Conservation (phyloP, 345 rosid genomes). For the Bruguiera gymnorhiza region DNA sequence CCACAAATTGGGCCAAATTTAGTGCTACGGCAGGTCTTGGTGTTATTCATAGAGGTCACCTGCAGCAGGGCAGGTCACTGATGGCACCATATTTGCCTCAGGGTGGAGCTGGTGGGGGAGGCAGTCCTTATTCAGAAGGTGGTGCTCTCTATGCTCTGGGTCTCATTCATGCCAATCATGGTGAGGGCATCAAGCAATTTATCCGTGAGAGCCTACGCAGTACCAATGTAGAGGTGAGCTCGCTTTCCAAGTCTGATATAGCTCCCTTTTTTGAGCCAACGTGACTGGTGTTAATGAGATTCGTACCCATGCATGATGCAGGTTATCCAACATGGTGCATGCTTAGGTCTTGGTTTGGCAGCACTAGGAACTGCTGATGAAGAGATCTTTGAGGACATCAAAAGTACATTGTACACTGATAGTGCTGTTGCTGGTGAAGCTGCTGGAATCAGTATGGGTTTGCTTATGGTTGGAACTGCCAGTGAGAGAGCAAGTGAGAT, state of each 20-base stretch:
- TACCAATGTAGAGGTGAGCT: conserved; percentile 80
- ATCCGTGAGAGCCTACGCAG: conserved; percentile 89
- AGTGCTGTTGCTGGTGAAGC: conserved; percentile 99
- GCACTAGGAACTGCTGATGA: conserved; percentile 98
- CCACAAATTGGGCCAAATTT: conserved; percentile 99
- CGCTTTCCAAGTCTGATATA: conserved; percentile 6
- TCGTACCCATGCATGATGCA: conserved; percentile 29
- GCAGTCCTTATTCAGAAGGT: conserved; percentile 98
- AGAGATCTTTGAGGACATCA: conserved; percentile 86
- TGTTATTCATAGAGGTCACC: conserved; percentile 95
- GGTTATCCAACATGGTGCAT: conserved; percentile 99
- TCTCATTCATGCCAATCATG: conserved; percentile 98
- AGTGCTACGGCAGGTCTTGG: conserved; percentile 99
- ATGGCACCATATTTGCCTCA: conserved; percentile 99
- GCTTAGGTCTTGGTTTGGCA: conserved; percentile 99
- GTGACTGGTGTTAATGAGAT: not conserved
- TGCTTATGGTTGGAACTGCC: conserved; percentile 98
- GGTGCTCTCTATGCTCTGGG: conserved; percentile 99
- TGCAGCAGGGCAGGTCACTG: conserved; percentile 94
- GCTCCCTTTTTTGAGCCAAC: not conserved
- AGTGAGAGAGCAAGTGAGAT: conserved; percentile 96
- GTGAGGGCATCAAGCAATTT: conserved; percentile 96
- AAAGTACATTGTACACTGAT: conserved; percentile 79
- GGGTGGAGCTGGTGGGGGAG: conserved; percentile 93
- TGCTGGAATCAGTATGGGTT: conserved; percentile 98